A percentile compares a stretch with the other conserved stretches of the same genome.
These are phyloP conservation scores for Colletotrichum truncatum DNA, from an alignment of 2,329 filamentous ascomycete species.

Conservation along the genomic window DNA sequence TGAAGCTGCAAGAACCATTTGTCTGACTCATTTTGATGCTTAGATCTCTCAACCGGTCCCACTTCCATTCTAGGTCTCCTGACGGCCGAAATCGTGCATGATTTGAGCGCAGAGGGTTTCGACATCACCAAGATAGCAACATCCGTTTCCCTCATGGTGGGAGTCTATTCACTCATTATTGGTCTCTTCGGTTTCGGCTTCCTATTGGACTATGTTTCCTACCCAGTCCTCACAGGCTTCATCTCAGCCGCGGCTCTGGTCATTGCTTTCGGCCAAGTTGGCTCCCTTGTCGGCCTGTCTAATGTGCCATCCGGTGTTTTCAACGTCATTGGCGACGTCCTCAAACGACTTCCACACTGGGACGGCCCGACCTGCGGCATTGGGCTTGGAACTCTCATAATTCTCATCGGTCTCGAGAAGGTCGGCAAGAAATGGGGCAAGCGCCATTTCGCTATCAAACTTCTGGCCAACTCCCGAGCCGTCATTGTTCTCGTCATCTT, in stretches of 20 bases:
- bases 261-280: constrained; percentile 71
- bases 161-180: constrained; percentile 66
- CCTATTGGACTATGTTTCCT: constrained; percentile 73
- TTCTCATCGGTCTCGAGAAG: constrained; percentile 66
- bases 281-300: constrained; percentile 63
- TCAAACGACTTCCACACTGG: constrained; percentile 39
- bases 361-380: constrained; percentile 73
- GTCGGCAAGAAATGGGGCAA: constrained; percentile 70
- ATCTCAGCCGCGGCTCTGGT: constrained; percentile 74
- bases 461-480: constrained; percentile 67
- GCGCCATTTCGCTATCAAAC: constrained; percentile 65
- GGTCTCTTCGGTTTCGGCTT: constrained; percentile 72
- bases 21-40: not conserved
- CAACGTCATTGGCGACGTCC: constrained; percentile 24
- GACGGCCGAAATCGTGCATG: constrained; percentile 67
- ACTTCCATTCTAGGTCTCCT: constrained; percentile 72
- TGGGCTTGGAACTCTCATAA: constrained; percentile 65
- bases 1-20: no score
- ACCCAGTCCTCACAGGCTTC: constrained; percentile 72
- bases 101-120: constrained; percentile 53
- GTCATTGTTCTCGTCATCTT: constrained; percentile 69
- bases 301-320: constrained; percentile 33
- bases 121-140: constrained; percentile 60
- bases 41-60: constrained; percentile 70
- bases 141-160: constrained; percentile 71